Conservation (phyloP, 371 early-diverging fungal genomes). For the Fennellomyces sp. region DNA sequence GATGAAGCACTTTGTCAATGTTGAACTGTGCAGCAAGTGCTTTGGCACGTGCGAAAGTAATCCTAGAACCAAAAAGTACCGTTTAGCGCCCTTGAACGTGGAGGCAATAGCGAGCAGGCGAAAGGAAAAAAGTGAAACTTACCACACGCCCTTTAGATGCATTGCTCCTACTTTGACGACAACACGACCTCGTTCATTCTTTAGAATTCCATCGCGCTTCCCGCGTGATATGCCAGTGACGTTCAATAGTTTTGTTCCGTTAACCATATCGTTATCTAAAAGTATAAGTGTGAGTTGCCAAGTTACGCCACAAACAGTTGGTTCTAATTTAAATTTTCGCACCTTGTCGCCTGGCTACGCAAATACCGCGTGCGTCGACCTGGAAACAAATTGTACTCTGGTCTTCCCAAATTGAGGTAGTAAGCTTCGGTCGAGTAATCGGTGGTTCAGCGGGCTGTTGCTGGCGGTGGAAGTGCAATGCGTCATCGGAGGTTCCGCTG, state of each 20-base stretch:
- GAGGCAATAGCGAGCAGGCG: too few relatives aligned
- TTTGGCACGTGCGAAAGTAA: slow-evolving; percentile 66
- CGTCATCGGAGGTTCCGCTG: neutral
- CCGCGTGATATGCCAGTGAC: slow-evolving; percentile 88
- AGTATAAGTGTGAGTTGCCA: neutral
- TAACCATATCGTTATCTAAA: slow-evolving; percentile 80
- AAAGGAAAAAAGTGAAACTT: slow-evolving; percentile 17
- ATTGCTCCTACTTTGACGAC: slow-evolving; percentile 88
- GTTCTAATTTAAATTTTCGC: slow-evolving; percentile 20
- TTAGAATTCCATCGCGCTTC: slow-evolving; percentile 84
- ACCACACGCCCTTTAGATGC: slow-evolving; percentile 90
- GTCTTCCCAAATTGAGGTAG: slow-evolving; percentile 83
- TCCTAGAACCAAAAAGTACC: slow-evolving; percentile 66
- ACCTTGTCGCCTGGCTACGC: slow-evolving; percentile 81
- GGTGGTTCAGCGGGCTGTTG: neutral
- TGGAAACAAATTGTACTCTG: slow-evolving; percentile 79
- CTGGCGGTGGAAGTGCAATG: neutral
- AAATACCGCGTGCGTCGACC: slow-evolving; percentile 76
- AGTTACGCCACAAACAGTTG: slow-evolving; percentile 1
- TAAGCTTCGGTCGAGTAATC: slow-evolving; percentile 55
- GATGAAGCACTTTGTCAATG: slow-evolving; percentile 64
- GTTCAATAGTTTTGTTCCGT: slow-evolving; percentile 85
- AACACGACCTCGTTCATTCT: slow-evolving; percentile 83
- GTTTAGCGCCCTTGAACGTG: too few relatives aligned
- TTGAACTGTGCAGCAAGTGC: slow-evolving; percentile 66